Conservation (phyloP, 768 basidiomycete species). For the Kwoniella dendrophila region DNA sequence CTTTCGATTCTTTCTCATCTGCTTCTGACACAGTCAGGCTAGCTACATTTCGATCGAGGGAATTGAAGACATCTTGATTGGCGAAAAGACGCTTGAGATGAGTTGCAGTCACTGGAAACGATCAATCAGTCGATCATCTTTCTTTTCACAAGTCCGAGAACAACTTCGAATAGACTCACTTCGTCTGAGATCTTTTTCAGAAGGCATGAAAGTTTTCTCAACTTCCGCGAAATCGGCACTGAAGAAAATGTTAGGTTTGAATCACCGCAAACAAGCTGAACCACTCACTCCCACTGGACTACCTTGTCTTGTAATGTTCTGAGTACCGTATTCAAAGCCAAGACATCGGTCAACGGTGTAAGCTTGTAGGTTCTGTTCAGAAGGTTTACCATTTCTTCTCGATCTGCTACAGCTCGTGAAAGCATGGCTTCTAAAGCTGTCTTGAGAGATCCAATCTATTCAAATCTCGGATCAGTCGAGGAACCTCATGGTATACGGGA, state of each 20-base stretch:
- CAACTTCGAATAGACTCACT: no score
- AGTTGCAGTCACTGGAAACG: conserved; percentile 52
- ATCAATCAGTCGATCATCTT: no score
- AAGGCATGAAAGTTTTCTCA: conserved; percentile 58
- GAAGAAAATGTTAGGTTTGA: neutral
- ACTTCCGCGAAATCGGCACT: conserved; percentile 79
- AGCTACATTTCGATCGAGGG: conserved; percentile 47
- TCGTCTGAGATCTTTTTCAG: conserved; percentile 62
- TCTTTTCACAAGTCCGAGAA: no score
- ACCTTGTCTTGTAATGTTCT: conserved; percentile 88
- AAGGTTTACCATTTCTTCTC: conserved; percentile 69
- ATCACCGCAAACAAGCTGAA: neutral
- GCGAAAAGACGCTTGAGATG: conserved; percentile 57
- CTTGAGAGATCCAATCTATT: conserved; percentile 39
- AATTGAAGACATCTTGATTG: conserved; percentile 49
- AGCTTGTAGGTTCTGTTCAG: conserved; percentile 80
- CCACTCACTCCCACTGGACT: conserved; percentile 79
- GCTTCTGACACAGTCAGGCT: conserved; percentile 51
- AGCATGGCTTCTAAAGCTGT: conserved; percentile 61
- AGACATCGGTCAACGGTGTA: conserved; percentile 77
- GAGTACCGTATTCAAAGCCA: conserved; percentile 82
- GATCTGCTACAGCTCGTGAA: conserved; percentile 66
- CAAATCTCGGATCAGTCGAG: neutral
- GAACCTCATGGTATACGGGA: neutral
- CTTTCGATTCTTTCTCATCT: conserved; percentile 49